Base-by-base conservation (phyloP, 192 early-diverging fungal genomes). In the Coemansia sp. region DNA sequence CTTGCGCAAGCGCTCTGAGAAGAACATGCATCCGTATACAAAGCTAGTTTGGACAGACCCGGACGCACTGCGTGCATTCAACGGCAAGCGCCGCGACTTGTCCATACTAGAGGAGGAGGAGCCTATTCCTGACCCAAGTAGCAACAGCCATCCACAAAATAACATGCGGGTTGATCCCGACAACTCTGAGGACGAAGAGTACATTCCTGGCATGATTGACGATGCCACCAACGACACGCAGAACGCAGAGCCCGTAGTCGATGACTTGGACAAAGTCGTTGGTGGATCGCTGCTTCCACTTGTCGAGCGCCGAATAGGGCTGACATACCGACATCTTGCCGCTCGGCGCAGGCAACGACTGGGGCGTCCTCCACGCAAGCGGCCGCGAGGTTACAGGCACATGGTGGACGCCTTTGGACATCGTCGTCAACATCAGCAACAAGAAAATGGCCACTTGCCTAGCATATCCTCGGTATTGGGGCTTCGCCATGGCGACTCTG, bases 21-120 rank as follows among this genome's bases (percentile, higher is more conserved):
- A 65, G 35, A 79, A 79, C 24, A 60, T 73, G 18, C 70, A 72
- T 18, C 76, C 76, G 3, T 79, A 79, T 35, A 79, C 76, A 22
- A 72, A 72, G 52, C 66, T 72, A 4, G 70, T 69, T n/a, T 79
- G 76, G 76, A 79, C 70, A 4, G 54, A 79, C 18, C 66, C 67
- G 4, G 56, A 37, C 11, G 76, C 68, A 4, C 34, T 73, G 34
- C 50, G 22, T 11, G 19, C 38, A n/a, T 15, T 27, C 3, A 21
- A 21, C 8, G 62, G 62, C 35, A 54, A 24, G 18, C 48, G 56
- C 12, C 62, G 63, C 17, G 62, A 63, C n/a, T 3, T 39, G 35
- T 48, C 56, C 7, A 38, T 53, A 19, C 37, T 69, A 0, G 44
- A 62, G 8, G 70, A 67, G 8, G 70, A 67, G 24, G 22, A 22